Percentiles rank a stretch among this genome's conserved stretches.
Evolutionary conservation across 345 rosid species (phyloP).

Genomic region (Eutrema japonicum): DNA sequence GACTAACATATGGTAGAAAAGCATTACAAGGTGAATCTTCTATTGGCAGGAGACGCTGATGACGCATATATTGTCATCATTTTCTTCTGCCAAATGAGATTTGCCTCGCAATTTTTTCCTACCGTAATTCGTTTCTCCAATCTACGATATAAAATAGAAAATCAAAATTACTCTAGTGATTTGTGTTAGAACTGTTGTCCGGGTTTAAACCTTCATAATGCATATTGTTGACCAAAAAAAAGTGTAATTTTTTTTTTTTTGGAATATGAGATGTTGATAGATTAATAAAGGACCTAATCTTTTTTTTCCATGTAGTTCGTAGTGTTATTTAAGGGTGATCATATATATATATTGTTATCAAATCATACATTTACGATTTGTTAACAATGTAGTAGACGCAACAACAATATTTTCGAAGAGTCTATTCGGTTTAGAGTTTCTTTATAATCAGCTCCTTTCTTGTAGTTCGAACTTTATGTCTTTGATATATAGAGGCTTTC

Average conservation of each 20-base stretch:
- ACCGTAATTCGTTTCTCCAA: constrained; percentile 2
- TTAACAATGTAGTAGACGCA: background rate
- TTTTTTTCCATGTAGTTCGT: constrained; percentile 1
- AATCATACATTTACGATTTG: background rate
- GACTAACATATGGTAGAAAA: constrained; percentile 21
- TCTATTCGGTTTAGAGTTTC: background rate
- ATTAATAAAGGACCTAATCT: background rate
- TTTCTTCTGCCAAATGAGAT: constrained; percentile 45
- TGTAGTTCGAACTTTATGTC: background rate
- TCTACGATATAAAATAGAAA: background rate
- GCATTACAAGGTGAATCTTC: constrained; percentile 40
- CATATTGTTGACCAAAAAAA: background rate
- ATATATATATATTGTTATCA: background rate
- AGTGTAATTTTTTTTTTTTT: background rate
- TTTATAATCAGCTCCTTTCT: background rate
- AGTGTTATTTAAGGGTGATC: background rate
- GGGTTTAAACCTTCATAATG: background rate
- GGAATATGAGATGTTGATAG: too few species aligned
- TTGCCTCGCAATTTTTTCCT: constrained; percentile 40
- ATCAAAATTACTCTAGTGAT: background rate
- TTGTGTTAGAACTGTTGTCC: background rate
- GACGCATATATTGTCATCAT: constrained; percentile 7
- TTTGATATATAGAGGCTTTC: background rate
- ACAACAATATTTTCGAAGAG: background rate
- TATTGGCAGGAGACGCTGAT: constrained; percentile 36